Evolutionary conservation across 2,329 filamentous ascomycete species (phyloP).

Genomic region (Pleurostoma richardsiae): DNA sequence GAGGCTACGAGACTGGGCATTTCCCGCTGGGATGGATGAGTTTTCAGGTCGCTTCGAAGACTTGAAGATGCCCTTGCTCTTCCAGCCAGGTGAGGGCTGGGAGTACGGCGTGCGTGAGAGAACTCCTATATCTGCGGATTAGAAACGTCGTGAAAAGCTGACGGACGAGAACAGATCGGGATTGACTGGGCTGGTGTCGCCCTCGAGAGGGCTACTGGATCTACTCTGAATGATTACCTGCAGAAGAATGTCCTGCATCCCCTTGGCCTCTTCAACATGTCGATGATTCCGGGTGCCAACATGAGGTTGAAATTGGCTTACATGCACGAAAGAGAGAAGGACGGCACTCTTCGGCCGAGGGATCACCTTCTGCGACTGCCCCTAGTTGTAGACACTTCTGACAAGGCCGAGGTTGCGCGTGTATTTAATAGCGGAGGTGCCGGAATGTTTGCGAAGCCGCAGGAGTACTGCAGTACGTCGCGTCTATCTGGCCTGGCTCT

Average conservation of each 20-base stretch:
- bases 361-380: constrained; percentile 42
- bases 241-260: constrained; percentile 36
- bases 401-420: constrained; percentile 29
- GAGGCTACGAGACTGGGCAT: constrained; percentile 37
- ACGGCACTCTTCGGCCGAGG: constrained; percentile 28
- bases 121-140: no score
- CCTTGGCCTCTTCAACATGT: constrained; percentile 37
- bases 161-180: constrained; percentile 26
- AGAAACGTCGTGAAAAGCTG: not conserved
- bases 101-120: constrained; percentile 47
- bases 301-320: constrained; percentile 48
- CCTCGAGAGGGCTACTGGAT: constrained; percentile 33
- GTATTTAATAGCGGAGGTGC: constrained; percentile 51
- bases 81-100: constrained; percentile 59
- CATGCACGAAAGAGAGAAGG: constrained; percentile 44
- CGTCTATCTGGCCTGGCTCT: not conserved
- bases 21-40: constrained; percentile 50
- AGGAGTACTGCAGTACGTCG: constrained; percentile 49
- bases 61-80: constrained; percentile 48
- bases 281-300: constrained; percentile 43
- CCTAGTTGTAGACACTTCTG: constrained; percentile 26
- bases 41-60: constrained; percentile 49
- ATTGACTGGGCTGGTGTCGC: constrained; percentile 45
- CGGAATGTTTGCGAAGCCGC: constrained; percentile 48
- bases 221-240: constrained; percentile 37